phyloP scores from a whole-genome alignment of 176 grass and related monocot genomes.

The Pontederia crassipes region DNA sequence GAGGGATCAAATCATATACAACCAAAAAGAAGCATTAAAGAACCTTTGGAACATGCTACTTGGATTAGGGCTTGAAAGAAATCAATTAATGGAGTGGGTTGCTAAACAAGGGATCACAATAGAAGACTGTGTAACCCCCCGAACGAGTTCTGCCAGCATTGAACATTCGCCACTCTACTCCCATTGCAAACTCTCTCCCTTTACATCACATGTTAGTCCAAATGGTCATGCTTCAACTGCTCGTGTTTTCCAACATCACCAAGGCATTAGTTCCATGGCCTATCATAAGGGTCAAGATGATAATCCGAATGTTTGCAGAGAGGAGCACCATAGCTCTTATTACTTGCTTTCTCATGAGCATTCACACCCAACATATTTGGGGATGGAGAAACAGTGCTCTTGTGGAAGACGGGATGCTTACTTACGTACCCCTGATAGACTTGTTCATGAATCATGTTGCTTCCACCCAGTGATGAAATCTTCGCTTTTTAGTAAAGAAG shows the following conservation, averaged over 20 bases:
- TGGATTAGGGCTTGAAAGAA: conserved; percentile 80
- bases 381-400: conserved; percentile 34
- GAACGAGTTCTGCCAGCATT: conserved; percentile 23
- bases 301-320: conserved; percentile 42
- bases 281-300: conserved; percentile 41
- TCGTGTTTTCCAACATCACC: conserved; percentile 73
- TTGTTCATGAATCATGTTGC: conserved; percentile 16
- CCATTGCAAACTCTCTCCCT: conserved; percentile 30
- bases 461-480: conserved; percentile 14
- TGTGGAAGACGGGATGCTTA: conserved; percentile 23
- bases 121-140: conserved; percentile 56
- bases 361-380: conserved; percentile 18
- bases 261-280: conserved; percentile 61
- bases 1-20: conserved; percentile 94
- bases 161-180: conserved; percentile 23
- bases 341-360: conserved; percentile 49
- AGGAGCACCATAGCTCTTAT: conserved; percentile 64
- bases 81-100: conserved; percentile 71
- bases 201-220: conserved; percentile 37
- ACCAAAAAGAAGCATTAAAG: conserved; percentile 77
- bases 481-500: neutral
- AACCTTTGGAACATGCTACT: conserved; percentile 86
- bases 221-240: conserved; percentile 30
- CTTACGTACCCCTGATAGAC: conserved; percentile 36
- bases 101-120: conserved; percentile 79